Base-by-base conservation (phyloP, 2,329 filamentous ascomycete genomes). In the Chaetomium sp. region DNA sequence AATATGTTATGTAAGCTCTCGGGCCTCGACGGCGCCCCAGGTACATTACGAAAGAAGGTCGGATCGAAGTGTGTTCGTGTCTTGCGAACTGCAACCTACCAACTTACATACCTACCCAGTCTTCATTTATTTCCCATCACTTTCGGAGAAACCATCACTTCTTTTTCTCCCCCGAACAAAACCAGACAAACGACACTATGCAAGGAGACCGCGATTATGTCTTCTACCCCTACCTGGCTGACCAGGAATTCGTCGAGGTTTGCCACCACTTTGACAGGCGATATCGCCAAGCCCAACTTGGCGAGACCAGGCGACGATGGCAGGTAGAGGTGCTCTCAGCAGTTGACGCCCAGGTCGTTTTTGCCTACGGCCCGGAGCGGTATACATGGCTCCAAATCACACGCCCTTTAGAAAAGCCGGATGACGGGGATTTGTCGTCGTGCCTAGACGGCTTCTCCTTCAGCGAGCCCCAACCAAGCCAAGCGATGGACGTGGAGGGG, bases 211-310 rank as follows among this genome's bases (percentile, higher is more conserved):
- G 56, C 6, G 6, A 49, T 9, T 49, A 61, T 42, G 31, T 21
- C 49, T 45, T 56, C 29, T 92, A 88, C 72, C 89, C 89, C 7
- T 85, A 83, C 65, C 81, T 92, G 31, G 83, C 77, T 12, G 72
- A 77, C 12, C 81, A 85, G 49, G 88, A 91, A 72, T 92, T 92
- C 68, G 77, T 84, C 60, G 82, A 86, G 72, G 85, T 82, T 62
- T 91, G 89, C 74, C 84, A 88, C 70, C 79, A 84, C 62, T 79
- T 89, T 25, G 86, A 89, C 67, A 79, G 82, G 45, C 80, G 75
- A 67, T 89, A 89, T 74, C 80, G 83, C 64, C 83, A 80, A 72
- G 86, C 83, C 61, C 86, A 78, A 38, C 78, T 88, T 3, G 87
- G 85, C 2, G 79, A 81, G 7, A 71, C 83, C 45, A 81, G 85